Evolutionary conservation across 441 rosid genomes (phyloP).

Genomic region (Populus hybrid): DNA sequence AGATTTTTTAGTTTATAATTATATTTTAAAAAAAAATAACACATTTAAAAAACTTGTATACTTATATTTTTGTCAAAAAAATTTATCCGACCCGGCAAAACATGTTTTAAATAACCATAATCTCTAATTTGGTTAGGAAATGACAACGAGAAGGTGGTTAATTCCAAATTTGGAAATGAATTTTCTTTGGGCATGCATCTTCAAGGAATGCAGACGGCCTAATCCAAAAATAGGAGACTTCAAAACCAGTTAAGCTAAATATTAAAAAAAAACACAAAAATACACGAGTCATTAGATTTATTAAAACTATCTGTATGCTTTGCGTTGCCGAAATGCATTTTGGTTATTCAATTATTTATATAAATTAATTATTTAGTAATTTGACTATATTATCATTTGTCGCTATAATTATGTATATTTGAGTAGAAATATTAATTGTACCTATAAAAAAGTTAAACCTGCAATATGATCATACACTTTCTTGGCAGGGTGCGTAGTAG

Average conservation of each 20-base stretch:
- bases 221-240: not conserved
- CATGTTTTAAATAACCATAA: no score
- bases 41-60: no score
- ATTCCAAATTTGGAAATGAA: not conserved
- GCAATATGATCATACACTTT: not conserved
- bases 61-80: no score
- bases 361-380: no score
- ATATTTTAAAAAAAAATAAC: no score
- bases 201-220: conserved; percentile 5
- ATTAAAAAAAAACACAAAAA: no score
- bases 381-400: not conserved
- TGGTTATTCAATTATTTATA: not conserved
- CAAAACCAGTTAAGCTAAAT: not conserved
- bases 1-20: no score
- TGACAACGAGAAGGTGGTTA: conserved; percentile 5
- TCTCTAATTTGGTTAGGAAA: not conserved
- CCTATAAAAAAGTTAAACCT: not conserved
- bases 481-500: conserved; percentile 5
- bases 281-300: no score
- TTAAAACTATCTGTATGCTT: not conserved
- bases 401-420: not conserved
- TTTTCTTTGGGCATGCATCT: not conserved
- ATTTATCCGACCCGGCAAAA: no score
- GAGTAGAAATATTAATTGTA: not conserved
- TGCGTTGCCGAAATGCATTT: not conserved